Evolutionary conservation across 148 eudicot genomes (phyloP).

Genomic region (Arbutus unedo): DNA sequence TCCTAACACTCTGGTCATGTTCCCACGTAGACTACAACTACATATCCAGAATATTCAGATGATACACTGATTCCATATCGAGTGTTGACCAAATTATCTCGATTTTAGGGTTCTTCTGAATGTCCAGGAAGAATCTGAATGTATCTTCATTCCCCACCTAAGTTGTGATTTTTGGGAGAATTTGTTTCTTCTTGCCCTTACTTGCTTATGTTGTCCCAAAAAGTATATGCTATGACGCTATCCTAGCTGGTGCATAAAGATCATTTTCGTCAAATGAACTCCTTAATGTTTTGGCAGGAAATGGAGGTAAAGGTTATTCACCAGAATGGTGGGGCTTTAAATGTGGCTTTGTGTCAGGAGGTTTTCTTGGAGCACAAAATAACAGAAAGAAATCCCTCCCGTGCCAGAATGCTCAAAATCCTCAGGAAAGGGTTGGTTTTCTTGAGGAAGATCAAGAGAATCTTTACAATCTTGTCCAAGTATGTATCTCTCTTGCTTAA

Average conservation of each 20-base stretch:
- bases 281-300: conserved; percentile 28
- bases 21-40: neutral
- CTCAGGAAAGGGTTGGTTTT: conserved; percentile 55
- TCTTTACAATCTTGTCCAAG: conserved; percentile 88
- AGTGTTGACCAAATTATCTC: neutral
- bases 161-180: neutral
- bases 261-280: neutral
- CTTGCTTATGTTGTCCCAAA: neutral
- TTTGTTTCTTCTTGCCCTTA: neutral
- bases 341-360: conserved; percentile 79
- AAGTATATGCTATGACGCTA: neutral
- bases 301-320: conserved; percentile 37
- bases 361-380: conserved; percentile 75
- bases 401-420: conserved; percentile 25
- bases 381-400: conserved; percentile 52
- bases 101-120: neutral
- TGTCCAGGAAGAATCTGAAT: neutral
- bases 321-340: conserved; percentile 92
- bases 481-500: conserved; percentile 26
- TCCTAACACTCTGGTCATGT: neutral
- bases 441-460: conserved; percentile 92
- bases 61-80: neutral
- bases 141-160: neutral
- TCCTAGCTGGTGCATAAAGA: neutral
- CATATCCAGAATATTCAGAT: neutral